phyloP scores from a whole-genome alignment of 495 filamentous ascomycete species.

The Tirmania nivea region DNA sequence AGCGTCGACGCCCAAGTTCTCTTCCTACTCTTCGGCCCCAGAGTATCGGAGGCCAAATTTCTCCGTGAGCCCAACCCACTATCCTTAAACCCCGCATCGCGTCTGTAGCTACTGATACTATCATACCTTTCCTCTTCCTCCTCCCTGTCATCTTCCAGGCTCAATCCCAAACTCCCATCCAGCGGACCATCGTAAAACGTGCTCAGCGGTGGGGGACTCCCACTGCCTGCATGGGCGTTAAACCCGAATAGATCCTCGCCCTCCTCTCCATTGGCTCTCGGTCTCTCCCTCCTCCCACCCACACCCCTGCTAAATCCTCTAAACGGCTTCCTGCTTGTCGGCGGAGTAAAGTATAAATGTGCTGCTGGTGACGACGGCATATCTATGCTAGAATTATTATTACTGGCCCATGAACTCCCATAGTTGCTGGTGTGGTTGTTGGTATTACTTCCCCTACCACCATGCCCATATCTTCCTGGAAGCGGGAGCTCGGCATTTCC shows the following conservation, averaged over 20 bases:
- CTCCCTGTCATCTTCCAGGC: neutral
- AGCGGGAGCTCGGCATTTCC: neutral
- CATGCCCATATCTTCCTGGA: neutral
- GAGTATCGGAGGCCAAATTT: neutral
- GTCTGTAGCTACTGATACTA: neutral
- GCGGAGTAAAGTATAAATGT: neutral
- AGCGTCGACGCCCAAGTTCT: slow-evolving; percentile 1
- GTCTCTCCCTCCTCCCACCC: neutral
- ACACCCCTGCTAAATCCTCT: neutral
- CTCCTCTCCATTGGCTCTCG: neutral
- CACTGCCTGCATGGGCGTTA: neutral
- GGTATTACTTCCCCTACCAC: neutral
- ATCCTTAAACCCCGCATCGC: neutral
- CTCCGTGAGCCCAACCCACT: neutral
- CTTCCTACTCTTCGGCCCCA: neutral
- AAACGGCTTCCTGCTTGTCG: neutral
- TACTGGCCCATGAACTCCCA: too few relatives aligned
- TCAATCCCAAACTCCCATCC: neutral
- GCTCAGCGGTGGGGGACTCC: neutral
- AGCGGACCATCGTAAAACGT: neutral
- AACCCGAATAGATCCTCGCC: neutral
- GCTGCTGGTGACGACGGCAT: neutral
- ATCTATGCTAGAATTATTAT: too few relatives aligned
- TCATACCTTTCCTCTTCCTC: neutral
- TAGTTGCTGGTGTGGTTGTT: too few relatives aligned